phyloP scores from a whole-genome alignment of 192 early-diverging fungal genomes.

The Coemansia sp. region DNA sequence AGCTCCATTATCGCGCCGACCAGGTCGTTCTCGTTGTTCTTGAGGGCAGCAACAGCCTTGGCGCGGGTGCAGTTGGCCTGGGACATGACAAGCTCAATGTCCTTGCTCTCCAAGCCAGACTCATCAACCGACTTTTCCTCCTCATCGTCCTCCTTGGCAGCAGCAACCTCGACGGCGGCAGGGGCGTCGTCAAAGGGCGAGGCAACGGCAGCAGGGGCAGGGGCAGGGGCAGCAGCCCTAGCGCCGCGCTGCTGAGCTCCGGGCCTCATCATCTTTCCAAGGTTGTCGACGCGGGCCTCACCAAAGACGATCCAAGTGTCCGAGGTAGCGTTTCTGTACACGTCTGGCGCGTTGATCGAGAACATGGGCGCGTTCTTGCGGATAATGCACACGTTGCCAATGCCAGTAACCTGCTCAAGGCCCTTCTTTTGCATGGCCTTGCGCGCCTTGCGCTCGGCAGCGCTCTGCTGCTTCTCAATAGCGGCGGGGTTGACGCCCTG shows the following conservation, averaged over 20 bases:
- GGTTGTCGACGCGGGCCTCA: slow-evolving; percentile 86
- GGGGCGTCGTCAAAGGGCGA: too few species aligned
- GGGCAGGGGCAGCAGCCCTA: slow-evolving; percentile 42
- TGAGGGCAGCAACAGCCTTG: slow-evolving; percentile 92
- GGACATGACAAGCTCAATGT: slow-evolving; percentile 90
- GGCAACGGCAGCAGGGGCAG: slow-evolving; percentile 40
- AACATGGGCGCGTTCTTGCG: slow-evolving; percentile 79
- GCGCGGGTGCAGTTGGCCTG: slow-evolving; percentile 84
- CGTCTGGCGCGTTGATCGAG: slow-evolving; percentile 86
- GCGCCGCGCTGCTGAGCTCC: slow-evolving; percentile 59
- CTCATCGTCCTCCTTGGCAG: slow-evolving; percentile 33
- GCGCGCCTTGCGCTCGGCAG: slow-evolving; percentile 93
- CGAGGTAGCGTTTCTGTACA: slow-evolving; percentile 83
- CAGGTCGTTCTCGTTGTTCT: slow-evolving; percentile 82
- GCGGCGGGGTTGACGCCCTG: slow-evolving; percentile 29
- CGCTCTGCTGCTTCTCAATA: slow-evolving; percentile 60
- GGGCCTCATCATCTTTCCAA: slow-evolving; percentile 64
- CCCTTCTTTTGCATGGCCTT: slow-evolving; percentile 93
- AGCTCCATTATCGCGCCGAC: slow-evolving; percentile 96
- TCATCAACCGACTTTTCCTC: slow-evolving; percentile 79
- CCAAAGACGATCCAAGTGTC: slow-evolving; percentile 93
- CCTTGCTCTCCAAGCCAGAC: slow-evolving; percentile 78
- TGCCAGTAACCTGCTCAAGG: slow-evolving; percentile 78
- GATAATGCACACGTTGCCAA: slow-evolving; percentile 86
- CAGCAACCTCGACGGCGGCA: slow-evolving; percentile 28